Conservation (phyloP, 2,329 filamentous ascomycete genomes). For the Pseudocercospora pini-densiflorae region DNA sequence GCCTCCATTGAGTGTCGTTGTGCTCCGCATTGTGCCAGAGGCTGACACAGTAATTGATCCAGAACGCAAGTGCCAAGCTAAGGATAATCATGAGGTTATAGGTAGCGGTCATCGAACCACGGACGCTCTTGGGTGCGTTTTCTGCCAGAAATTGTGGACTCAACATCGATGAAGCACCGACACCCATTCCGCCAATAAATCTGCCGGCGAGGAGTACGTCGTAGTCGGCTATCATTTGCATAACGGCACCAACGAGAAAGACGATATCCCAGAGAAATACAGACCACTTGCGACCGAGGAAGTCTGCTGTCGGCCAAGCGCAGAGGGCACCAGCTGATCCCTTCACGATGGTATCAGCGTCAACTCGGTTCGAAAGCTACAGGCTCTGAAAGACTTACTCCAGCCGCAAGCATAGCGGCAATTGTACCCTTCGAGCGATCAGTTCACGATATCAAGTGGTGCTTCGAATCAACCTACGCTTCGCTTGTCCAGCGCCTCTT, state of each 20-base stretch:
- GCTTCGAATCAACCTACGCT: not conserved
- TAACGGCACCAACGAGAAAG: slow-evolving; percentile 23
- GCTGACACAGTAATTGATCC: slow-evolving; percentile 27
- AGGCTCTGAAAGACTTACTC: not conserved
- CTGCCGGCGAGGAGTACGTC: slow-evolving; percentile 24
- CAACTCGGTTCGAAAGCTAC: not conserved
- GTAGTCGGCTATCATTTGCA: slow-evolving; percentile 29
- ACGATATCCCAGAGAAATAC: slow-evolving; percentile 26
- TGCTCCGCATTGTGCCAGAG: slow-evolving; percentile 19
- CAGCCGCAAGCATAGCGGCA: slow-evolving; percentile 28
- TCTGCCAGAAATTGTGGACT: slow-evolving; percentile 27
- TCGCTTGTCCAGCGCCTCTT: slow-evolving; percentile 11
- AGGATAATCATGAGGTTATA: slow-evolving; percentile 29
- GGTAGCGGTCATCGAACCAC: slow-evolving; percentile 28
- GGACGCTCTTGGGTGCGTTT: slow-evolving; percentile 25
- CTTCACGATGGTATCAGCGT: not conserved
- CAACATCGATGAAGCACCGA: slow-evolving; percentile 26
- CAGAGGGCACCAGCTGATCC: slow-evolving; percentile 25
- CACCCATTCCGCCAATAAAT: slow-evolving; percentile 28
- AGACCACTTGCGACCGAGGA: slow-evolving; percentile 28
- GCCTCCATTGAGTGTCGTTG: slow-evolving; percentile 22
- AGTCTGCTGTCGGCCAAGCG: slow-evolving; percentile 24
- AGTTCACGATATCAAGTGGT: not conserved
- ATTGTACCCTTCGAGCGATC: slow-evolving; percentile 17
- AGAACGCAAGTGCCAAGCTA: slow-evolving; percentile 22